phyloP scores from a whole-genome alignment of 805 yeast genomes.

The Pichia thaimueangensis region DNA sequence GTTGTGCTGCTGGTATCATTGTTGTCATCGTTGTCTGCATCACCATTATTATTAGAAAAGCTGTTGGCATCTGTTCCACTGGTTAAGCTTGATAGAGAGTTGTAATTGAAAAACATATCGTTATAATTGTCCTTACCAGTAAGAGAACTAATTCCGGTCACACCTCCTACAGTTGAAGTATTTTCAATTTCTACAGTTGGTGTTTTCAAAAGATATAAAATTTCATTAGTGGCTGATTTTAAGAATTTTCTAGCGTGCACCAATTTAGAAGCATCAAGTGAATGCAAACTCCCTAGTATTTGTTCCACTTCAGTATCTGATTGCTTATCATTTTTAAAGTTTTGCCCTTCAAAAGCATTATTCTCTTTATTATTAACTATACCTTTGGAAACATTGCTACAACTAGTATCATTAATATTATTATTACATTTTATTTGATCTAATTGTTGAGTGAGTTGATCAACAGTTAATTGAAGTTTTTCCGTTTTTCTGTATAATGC shows the following conservation, averaged over 20 bases:
- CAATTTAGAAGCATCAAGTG: constrained; percentile 25
- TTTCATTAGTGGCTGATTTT: constrained; percentile 32
- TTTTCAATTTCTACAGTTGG: constrained; percentile 27
- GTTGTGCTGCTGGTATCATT: neutral
- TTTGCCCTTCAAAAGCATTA: too few relatives aligned
- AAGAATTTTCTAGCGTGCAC: constrained; percentile 30
- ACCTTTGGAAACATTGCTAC: neutral
- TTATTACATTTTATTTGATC: neutral
- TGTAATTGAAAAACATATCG: constrained; percentile 9
- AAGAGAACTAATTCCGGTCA: neutral
- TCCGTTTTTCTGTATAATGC: constrained; percentile 36
- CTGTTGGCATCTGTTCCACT: neutral
- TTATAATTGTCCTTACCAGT: constrained; percentile 1
- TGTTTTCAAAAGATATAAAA: constrained; percentile 30
- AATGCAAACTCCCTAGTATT: constrained; percentile 15
- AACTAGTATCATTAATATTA: neutral
- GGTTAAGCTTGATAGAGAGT: neutral
- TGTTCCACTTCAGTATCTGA: constrained; percentile 1
- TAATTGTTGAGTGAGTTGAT: constrained; percentile 28
- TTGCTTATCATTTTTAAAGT: neutral
- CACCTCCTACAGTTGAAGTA: neutral
- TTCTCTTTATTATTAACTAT: neutral
- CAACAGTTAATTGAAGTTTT: constrained; percentile 34
- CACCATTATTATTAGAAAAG: neutral
- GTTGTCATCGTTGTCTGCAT: neutral